Evolutionary conservation across 768 basidiomycete species (phyloP).

Genomic region (Amanita rimosa): DNA sequence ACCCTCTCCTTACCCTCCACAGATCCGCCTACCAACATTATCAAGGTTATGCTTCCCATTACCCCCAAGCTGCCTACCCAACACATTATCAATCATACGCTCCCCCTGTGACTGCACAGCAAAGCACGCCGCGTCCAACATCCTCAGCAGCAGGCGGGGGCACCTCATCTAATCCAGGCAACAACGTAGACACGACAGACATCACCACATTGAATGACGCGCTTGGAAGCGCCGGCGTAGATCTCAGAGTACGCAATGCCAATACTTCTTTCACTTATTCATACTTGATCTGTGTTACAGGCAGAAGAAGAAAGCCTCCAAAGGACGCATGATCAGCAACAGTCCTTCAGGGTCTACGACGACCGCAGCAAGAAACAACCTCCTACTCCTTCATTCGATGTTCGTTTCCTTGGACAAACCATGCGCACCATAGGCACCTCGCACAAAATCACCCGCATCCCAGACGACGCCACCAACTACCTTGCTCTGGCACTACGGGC

Average conservation of each 20-base stretch:
- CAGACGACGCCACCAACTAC: slow-evolving; percentile 68
- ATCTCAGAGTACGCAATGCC: slow-evolving; percentile 48
- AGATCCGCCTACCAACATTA: slow-evolving; percentile 43
- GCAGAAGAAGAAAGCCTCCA: slow-evolving; percentile 82
- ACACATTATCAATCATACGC: slow-evolving; percentile 35
- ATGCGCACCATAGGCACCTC: slow-evolving; percentile 58
- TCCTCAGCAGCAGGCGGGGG: slow-evolving; percentile 11
- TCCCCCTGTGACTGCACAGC: slow-evolving; percentile 19
- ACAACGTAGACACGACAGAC: slow-evolving; percentile 50
- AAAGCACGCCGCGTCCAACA: slow-evolving; percentile 7
- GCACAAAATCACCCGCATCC: slow-evolving; percentile 55
- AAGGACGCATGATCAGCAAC: slow-evolving; percentile 47
- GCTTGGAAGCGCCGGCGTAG: slow-evolving; percentile 78
- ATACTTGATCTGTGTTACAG: slow-evolving; percentile 22
- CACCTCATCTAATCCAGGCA: slow-evolving; percentile 8
- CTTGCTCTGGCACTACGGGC: slow-evolving; percentile 69
- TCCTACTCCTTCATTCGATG: slow-evolving; percentile 56
- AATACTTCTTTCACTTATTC: slow-evolving; percentile 5
- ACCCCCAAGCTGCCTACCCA: slow-evolving; percentile 31
- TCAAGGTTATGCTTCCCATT: slow-evolving; percentile 30
- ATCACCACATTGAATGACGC: slow-evolving; percentile 77
- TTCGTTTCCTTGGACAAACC: slow-evolving; percentile 47
- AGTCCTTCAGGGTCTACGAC: slow-evolving; percentile 54
- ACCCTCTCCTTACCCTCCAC: slow-evolving; percentile 8
- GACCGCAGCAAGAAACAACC: slow-evolving; percentile 78